These are phyloP conservation scores for Vitis cinerea DNA, from an alignment of 164 flowering plant genomes.

Conservation along the genomic window DNA sequence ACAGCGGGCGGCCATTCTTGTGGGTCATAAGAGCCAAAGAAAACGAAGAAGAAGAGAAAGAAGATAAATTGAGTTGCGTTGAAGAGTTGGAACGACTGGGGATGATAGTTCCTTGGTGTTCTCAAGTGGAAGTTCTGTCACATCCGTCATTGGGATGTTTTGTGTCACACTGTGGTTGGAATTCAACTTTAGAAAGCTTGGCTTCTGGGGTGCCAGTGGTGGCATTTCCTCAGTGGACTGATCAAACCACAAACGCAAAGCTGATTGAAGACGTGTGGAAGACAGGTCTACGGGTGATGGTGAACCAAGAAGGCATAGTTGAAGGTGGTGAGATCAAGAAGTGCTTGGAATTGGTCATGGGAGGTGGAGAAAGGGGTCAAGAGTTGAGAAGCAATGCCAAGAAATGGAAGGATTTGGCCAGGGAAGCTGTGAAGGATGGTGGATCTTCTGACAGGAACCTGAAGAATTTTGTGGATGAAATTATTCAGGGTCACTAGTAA, in stretches of 20 bases:
- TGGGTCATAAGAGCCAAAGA: slow-evolving; percentile 36
- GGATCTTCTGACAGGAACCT: slow-evolving; percentile 26
- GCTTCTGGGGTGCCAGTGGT: slow-evolving; percentile 41
- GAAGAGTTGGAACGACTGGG: slow-evolving; percentile 27
- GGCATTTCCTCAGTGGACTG: slow-evolving; percentile 39
- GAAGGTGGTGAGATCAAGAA: slow-evolving; percentile 25
- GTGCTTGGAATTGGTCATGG: slow-evolving; percentile 36
- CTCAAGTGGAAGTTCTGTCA: slow-evolving; percentile 37
- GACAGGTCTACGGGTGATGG: slow-evolving; percentile 31
- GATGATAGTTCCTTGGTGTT: slow-evolving; percentile 47
- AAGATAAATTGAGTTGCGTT: slow-evolving; percentile 5
- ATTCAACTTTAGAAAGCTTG: slow-evolving; percentile 40
- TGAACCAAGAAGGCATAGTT: slow-evolving; percentile 22
- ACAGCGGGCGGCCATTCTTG: slow-evolving; percentile 32
- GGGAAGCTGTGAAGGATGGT: slow-evolving; percentile 21
- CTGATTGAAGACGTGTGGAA: slow-evolving; percentile 40
- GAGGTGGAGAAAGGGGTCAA: slow-evolving; percentile 20
- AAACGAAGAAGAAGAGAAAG: slow-evolving; percentile 4
- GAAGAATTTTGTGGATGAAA: slow-evolving; percentile 22
- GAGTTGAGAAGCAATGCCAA: slow-evolving; percentile 29
- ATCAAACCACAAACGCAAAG: slow-evolving; percentile 42
- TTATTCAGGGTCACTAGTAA: background rate
- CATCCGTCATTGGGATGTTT: slow-evolving; percentile 45
- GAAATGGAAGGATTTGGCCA: slow-evolving; percentile 26
- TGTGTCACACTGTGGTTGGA: slow-evolving; percentile 50